These are phyloP conservation scores for Cornus kousa DNA, from an alignment of 148 eudicot genomes.

Conservation along the genomic window DNA sequence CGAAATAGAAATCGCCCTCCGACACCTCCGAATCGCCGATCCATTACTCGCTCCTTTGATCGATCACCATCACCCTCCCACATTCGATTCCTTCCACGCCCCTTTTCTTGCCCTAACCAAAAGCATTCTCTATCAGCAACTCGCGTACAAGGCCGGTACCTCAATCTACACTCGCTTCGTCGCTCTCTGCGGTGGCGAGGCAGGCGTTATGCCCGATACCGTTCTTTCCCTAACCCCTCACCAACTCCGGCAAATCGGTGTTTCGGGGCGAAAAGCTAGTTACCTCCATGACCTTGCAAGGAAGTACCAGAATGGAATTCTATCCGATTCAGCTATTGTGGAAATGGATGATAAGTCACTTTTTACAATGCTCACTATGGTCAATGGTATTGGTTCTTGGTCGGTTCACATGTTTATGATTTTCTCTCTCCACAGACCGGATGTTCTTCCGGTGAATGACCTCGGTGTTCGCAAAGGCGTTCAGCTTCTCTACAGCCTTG, in stretches of 20 bases:
- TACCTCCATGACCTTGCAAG: slow-evolving; percentile 51
- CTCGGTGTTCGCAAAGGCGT: slow-evolving; percentile 56
- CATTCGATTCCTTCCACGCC: slow-evolving; percentile 45
- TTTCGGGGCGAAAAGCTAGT: slow-evolving; percentile 48
- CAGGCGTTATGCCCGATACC: slow-evolving; percentile 31
- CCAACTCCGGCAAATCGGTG: slow-evolving; percentile 56
- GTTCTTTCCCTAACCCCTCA: slow-evolving; percentile 37
- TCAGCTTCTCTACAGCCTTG: slow-evolving; percentile 40
- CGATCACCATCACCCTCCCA: slow-evolving; percentile 33
- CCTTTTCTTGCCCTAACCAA: slow-evolving; percentile 55
- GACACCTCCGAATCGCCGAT: slow-evolving; percentile 46
- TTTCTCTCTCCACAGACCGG: slow-evolving; percentile 53
- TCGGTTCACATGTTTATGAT: slow-evolving; percentile 69
- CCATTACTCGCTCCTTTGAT: slow-evolving; percentile 34
- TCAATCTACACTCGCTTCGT: slow-evolving; percentile 57
- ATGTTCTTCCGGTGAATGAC: slow-evolving; percentile 56
- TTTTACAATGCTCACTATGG: slow-evolving; percentile 63
- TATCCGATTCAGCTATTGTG: slow-evolving; percentile 38
- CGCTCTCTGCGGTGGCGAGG: slow-evolving; percentile 45
- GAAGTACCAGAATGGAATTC: slow-evolving; percentile 48
- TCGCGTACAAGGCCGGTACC: slow-evolving; percentile 58
- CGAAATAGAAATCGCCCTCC: slow-evolving; percentile 40
- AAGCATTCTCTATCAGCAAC: slow-evolving; percentile 57
- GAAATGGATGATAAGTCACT: slow-evolving; percentile 59
- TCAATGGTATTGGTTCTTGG: slow-evolving; percentile 66